Evolutionary conservation across 441 rosid species (phyloP), one percentile per base, ranked within the genome.

Genomic region (Brassica balearica): DNA sequence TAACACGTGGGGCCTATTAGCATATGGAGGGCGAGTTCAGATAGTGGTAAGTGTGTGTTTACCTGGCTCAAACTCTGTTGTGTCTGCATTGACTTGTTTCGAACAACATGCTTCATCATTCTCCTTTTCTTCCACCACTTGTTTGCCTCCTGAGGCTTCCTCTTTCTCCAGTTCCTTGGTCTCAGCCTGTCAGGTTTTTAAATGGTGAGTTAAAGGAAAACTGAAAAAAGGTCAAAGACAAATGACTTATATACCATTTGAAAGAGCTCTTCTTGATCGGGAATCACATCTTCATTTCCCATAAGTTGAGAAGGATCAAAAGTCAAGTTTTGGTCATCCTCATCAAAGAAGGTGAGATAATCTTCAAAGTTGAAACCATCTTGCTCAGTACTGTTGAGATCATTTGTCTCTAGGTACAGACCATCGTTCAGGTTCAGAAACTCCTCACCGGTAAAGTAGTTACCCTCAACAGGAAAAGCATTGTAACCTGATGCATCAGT

Each of bases 341-440:
- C 89, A 80, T 90, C 94, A 36, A 76, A 83, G 84, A 88, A 90
- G 58, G 79, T 86, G 53, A 93, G 90, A 77, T 87, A 93, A 60
- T 93, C 95, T 2, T 90, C 95, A 80, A 87, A 61, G 74, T 86
- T 84, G 78, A 90, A 88, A 71, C 71, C 83, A 25, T 84, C 85
- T 25, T 83, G 73, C 79, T 83, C 86, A 3, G 81, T 67, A 62
- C 76, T 80, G 36, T 85, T 79, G 62, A 89, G 90, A 84, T 93
- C 96, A 74, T 85, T 78, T 22, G 93, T 83, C 74, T 90, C 95
- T 27, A 88, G 64, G 85, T 77, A 88, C 10, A 84, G 65, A 29
- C 85, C 92, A 70, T 91, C 91, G 61, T 38, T 66, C 11, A 73
- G 87, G 76, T 88, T 88, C 78, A 84, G 29, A 77, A 77, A 89